phyloP scores from a whole-genome alignment of 176 grass and related monocot species.

The Saccharum officinarum region DNA sequence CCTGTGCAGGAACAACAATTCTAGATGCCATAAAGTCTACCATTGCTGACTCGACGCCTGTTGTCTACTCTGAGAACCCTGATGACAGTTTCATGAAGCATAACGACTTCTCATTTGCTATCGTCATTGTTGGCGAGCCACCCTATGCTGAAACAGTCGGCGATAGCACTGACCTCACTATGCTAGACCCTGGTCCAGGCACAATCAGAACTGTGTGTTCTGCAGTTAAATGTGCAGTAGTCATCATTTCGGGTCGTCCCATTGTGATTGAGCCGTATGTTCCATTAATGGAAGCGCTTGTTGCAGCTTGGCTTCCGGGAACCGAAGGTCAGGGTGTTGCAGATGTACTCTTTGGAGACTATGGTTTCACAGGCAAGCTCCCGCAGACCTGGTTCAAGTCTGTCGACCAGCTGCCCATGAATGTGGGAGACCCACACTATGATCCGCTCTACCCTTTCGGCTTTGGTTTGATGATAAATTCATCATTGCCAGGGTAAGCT shows the following conservation, averaged over 20 bases:
- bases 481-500: slow-evolving; percentile 57
- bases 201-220: slow-evolving; percentile 77
- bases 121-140: slow-evolving; percentile 78
- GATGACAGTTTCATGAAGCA: slow-evolving; percentile 75
- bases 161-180: slow-evolving; percentile 68
- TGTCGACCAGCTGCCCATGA: slow-evolving; percentile 88
- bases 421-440: slow-evolving; percentile 71
- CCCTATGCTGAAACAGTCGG: slow-evolving; percentile 81
- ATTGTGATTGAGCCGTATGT: slow-evolving; percentile 83
- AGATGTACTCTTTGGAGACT: slow-evolving; percentile 88
- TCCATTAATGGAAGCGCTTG: slow-evolving; percentile 75
- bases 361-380: slow-evolving; percentile 80
- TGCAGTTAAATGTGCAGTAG: slow-evolving; percentile 68
- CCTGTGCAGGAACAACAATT: slow-evolving; percentile 81
- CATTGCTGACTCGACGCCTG: slow-evolving; percentile 54
- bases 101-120: slow-evolving; percentile 68
- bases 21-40: slow-evolving; percentile 80
- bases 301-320: slow-evolving; percentile 95
- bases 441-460: slow-evolving; percentile 88
- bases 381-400: slow-evolving; percentile 80
- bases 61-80: slow-evolving; percentile 76
- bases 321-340: slow-evolving; percentile 83
- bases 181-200: slow-evolving; percentile 78
- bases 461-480: slow-evolving; percentile 71
- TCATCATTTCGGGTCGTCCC: slow-evolving; percentile 81